These are phyloP conservation scores for Prunus padus DNA, from an alignment of 306 rosid genomes.

Conservation along the genomic window DNA sequence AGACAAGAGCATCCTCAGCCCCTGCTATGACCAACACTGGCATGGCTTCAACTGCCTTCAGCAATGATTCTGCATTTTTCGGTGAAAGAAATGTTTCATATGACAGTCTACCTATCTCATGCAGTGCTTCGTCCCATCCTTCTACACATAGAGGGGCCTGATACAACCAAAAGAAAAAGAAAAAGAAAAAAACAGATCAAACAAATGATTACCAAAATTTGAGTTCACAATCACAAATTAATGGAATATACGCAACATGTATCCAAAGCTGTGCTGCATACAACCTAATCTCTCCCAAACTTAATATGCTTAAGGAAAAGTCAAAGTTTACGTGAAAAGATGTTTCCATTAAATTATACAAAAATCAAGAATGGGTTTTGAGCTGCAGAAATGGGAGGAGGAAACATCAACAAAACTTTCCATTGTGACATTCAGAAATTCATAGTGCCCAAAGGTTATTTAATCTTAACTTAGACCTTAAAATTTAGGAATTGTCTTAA, in stretches of 20 bases:
- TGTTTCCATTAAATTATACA: neutral
- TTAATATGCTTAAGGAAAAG: neutral
- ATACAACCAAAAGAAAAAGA: neutral
- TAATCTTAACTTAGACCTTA: neutral
- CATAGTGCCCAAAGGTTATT: neutral
- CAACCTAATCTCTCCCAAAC: neutral
- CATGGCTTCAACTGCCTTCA: constrained; percentile 61
- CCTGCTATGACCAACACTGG: constrained; percentile 75
- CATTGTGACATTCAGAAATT: neutral
- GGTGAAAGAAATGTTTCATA: constrained; percentile 60
- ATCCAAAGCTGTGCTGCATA: neutral
- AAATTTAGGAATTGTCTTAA: neutral
- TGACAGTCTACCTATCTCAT: constrained; percentile 94
- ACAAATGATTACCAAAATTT: neutral
- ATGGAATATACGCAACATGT: neutral
- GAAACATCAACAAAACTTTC: neutral
- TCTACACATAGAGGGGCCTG: constrained; percentile 85
- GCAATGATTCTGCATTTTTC: constrained; percentile 63
- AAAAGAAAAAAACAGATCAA: constrained; percentile 4
- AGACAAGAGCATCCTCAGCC: constrained; percentile 74
- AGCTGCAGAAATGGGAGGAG: neutral
- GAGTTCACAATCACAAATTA: neutral
- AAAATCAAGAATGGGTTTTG: neutral
- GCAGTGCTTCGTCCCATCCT: constrained; percentile 94
- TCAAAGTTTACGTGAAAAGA: neutral